These are phyloP conservation scores for Pisolithus tinctorius DNA, from an alignment of 768 basidiomycete species.

Conservation along the genomic window DNA sequence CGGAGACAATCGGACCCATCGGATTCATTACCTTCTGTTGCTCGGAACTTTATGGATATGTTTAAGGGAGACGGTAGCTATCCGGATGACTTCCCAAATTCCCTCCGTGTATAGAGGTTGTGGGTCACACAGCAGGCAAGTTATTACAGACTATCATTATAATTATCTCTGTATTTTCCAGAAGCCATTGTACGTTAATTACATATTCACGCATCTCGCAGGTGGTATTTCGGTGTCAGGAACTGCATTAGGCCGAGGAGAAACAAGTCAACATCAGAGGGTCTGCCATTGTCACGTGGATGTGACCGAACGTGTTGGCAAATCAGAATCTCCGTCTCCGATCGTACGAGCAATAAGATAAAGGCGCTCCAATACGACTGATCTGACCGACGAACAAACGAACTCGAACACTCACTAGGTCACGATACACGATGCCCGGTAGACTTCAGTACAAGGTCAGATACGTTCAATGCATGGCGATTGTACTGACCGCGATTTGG, in stretches of 20 bases:
- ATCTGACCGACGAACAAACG: no score
- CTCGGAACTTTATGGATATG: slow-evolving; percentile 27
- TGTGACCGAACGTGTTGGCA: background rate
- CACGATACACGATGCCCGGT: slow-evolving; percentile 41
- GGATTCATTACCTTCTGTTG: slow-evolving; percentile 21
- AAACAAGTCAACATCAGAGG: no score
- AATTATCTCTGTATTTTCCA: background rate
- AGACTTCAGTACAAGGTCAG: slow-evolving; percentile 63
- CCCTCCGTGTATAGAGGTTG: slow-evolving; percentile 13
- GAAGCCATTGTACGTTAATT: background rate
- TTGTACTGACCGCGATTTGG: slow-evolving; percentile 7
- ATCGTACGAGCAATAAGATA: no score
- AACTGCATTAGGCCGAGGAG: no score
- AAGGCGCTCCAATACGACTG: no score
- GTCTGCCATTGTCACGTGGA: background rate
- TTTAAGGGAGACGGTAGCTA: slow-evolving; percentile 29
- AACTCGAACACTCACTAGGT: background rate
- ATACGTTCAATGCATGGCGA: background rate
- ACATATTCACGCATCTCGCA: background rate
- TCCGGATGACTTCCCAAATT: slow-evolving; percentile 28
- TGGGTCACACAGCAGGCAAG: background rate
- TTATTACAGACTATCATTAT: background rate
- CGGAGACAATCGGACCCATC: slow-evolving; percentile 7
- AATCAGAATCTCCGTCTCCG: no score
- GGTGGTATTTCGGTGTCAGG: no score